phyloP scores from a whole-genome alignment of 2,329 filamentous ascomycete species.

The Tolypocladium pustulatum region DNA sequence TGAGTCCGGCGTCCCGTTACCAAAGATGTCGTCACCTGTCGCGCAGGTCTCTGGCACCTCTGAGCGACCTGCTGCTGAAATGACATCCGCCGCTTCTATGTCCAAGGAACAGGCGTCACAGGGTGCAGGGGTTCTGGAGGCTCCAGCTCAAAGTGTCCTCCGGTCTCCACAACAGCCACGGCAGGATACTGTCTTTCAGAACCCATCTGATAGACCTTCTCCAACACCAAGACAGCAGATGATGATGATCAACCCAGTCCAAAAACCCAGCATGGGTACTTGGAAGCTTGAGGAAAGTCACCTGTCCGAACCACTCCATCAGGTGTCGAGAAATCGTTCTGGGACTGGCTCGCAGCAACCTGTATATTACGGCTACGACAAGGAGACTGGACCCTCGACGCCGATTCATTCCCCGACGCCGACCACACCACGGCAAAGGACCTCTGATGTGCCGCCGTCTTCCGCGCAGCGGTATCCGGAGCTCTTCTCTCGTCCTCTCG shows the following conservation, averaged over 20 bases:
- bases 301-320: slow-evolving; percentile 37
- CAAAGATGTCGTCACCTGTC: neutral
- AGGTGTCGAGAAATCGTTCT: slow-evolving; percentile 20
- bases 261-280: slow-evolving; percentile 30
- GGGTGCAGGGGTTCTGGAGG: neutral
- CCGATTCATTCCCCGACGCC: slow-evolving; percentile 4
- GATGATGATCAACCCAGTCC: slow-evolving; percentile 23
- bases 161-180: neutral
- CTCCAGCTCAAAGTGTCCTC: neutral
- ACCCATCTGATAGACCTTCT: neutral
- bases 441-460: slow-evolving; percentile 35
- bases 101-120: neutral
- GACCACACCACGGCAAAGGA: slow-evolving; percentile 12
- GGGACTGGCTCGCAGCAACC: slow-evolving; percentile 20
- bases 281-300: slow-evolving; percentile 48
- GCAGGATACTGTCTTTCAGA: neutral
- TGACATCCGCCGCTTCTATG: neutral
- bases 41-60: neutral
- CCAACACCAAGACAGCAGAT: slow-evolving; percentile 5
- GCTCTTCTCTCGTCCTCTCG: slow-evolving; percentile 25
- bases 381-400: slow-evolving; percentile 33
- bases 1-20: neutral
- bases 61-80: neutral
- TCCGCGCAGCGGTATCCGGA: slow-evolving; percentile 38
- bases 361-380: slow-evolving; percentile 33